Base-by-base conservation (phyloP, 192 early-diverging fungal genomes). In the Irineochytrium annulatum region DNA sequence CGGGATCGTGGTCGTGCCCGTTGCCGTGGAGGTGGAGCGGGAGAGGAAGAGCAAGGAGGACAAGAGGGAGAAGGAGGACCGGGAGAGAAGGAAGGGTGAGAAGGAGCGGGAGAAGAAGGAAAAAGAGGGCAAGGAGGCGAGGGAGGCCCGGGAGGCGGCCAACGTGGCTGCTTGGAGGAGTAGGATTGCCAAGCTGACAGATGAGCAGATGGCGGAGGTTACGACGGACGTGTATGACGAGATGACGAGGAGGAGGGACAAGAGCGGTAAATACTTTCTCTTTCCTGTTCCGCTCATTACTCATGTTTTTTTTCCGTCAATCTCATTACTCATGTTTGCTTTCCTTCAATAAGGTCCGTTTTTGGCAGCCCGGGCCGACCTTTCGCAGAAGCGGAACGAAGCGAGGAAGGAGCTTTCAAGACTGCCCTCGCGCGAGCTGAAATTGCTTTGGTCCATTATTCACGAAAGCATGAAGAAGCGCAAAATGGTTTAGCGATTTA, bases 151-250 rank as follows among this genome's bases (percentile, higher is more conserved):
- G 41, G 57, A 58, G 33, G n/a, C 43, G 17, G 62, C 26, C 8
- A 52, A 62, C 54, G 57, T 59, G 24, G 30, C 26, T 22, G 65
- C 48, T 8, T 57, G 55, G 57, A 19, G 60, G 35, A 32, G 6
- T 1, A 17, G 55, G 55, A 63, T 62, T 56, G 41, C 60, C 24
- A 68, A 68, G 52, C 30, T 62, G 24, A 45, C 60, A 3, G 55
- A 61, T 48, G 67, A 68, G 37, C 59, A 68, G 46, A 33, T 68
- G 39, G 60, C 60, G 4, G 67, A 68, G 34, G 59, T 62, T 11
- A 57, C 55, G 27, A 60, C 67, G 6, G 59, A 68, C 22, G 67
- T 68, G 39, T 62, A 33, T 48, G 67, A 68, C 49, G 60, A 68
- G 54, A 62, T 62, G 30, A 68, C 57, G 0, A 59, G 65, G 35